These are phyloP conservation scores for Cylindricascospora bacillispora DNA, from an alignment of 1,139 yeast genomes.

Conservation along the genomic window DNA sequence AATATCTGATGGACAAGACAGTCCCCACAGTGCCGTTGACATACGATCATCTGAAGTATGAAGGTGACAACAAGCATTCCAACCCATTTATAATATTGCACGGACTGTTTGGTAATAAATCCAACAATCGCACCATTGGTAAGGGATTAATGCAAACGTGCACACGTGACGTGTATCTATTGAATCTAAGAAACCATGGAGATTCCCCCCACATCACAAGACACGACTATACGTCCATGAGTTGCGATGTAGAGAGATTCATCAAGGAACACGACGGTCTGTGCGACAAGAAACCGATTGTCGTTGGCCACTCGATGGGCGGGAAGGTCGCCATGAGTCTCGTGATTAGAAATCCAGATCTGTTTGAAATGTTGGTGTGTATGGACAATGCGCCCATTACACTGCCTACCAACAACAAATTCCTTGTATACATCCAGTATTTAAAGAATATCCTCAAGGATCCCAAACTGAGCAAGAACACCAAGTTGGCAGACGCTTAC, in stretches of 20 bases:
- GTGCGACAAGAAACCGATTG: constrained; percentile 34
- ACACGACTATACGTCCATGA: constrained; percentile 70
- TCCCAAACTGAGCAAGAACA: no score
- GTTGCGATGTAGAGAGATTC: constrained; percentile 74
- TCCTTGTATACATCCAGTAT: constrained; percentile 54
- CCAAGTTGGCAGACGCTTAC: constrained; percentile 57
- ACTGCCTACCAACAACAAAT: constrained; percentile 43
- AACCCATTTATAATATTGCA: constrained; percentile 68
- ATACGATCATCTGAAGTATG: constrained; percentile 31
- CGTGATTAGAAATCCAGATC: constrained; percentile 54
- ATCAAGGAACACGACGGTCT: constrained; percentile 35
- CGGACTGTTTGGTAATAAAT: constrained; percentile 78
- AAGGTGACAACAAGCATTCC: constrained; percentile 14
- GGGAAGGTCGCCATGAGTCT: constrained; percentile 90
- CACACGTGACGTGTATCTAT: constrained; percentile 45
- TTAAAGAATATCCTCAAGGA: constrained; percentile 49
- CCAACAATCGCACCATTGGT: constrained; percentile 68
- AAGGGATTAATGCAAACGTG: constrained; percentile 30
- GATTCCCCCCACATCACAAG: constrained; percentile 61
- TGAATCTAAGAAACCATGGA: constrained; percentile 87
- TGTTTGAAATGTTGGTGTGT: constrained; percentile 52
- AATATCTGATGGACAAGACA: no score
- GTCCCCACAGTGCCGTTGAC: constrained; percentile 35
- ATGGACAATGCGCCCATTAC: constrained; percentile 89
- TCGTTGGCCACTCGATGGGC: constrained; percentile 96